phyloP scores from a whole-genome alignment of 176 grass and related monocot genomes.

The Zoysia pacifica region DNA sequence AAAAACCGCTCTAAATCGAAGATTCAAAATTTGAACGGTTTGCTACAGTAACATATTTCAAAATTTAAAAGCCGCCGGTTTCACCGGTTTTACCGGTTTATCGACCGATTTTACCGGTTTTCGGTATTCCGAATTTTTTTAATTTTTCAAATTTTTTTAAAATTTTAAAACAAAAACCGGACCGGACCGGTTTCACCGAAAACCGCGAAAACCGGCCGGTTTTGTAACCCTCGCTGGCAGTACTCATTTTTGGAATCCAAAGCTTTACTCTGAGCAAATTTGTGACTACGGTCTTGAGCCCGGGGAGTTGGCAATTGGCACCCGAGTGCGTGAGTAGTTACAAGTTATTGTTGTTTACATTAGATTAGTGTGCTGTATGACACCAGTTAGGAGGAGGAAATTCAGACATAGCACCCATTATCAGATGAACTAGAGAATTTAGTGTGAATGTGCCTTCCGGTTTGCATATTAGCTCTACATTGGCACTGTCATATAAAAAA shows the following conservation, averaged over 20 bases:
- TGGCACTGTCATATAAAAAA: not conserved
- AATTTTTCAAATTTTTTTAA: too few species aligned
- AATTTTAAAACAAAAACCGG: too few species aligned
- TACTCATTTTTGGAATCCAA: slow-evolving; percentile 27
- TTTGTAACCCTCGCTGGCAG: too few species aligned
- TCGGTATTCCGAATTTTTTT: too few species aligned
- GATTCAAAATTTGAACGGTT: too few species aligned
- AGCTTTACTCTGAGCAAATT: not conserved
- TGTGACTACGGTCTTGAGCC: not conserved
- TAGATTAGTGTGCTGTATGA: not conserved
- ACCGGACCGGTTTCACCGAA: too few species aligned
- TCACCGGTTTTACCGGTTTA: too few species aligned
- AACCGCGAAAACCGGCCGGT: too few species aligned
- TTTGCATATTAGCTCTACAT: not conserved
- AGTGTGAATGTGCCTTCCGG: not conserved
- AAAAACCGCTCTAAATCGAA: too few species aligned
- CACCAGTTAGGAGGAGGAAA: not conserved
- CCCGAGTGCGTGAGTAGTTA: not conserved
- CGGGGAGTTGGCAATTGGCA: slow-evolving; percentile 6
- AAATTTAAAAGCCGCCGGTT: too few species aligned
- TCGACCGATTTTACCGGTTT: too few species aligned
- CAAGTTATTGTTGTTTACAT: not conserved
- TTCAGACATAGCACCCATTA: not conserved
- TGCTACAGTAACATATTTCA: too few species aligned
- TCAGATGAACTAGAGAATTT: not conserved